These are phyloP conservation scores for Podila clonocystis DNA, from an alignment of 192 early-diverging fungal species.

Conservation along the genomic window DNA sequence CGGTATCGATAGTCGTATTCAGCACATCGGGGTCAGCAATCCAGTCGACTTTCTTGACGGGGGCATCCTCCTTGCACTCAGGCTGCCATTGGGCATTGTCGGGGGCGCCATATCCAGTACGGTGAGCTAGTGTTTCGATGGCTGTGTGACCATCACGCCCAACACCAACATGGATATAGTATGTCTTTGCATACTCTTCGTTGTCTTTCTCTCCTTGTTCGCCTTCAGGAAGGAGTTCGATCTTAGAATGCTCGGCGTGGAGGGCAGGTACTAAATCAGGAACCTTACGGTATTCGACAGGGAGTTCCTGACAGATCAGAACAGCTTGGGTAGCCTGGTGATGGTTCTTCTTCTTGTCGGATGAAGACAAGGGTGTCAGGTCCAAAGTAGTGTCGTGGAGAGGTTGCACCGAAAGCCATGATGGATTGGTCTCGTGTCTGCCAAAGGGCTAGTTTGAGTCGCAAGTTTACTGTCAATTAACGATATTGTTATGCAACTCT, in stretches of 20 bases:
- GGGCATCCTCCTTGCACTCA: conserved; percentile 32
- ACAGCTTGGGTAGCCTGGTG: conserved; percentile 25
- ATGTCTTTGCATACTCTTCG: conserved; percentile 43
- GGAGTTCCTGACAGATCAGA: conserved; percentile 54
- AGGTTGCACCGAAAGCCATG: conserved; percentile 36
- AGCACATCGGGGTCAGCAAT: conserved; percentile 35
- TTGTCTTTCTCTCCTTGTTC: neutral
- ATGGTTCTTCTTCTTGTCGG: conserved; percentile 13
- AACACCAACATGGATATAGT: conserved; percentile 66
- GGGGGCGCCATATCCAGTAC: conserved; percentile 55
- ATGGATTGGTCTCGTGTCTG: conserved; percentile 36
- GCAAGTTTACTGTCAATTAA: neutral
- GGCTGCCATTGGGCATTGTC: conserved; percentile 55
- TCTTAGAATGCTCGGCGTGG: conserved; percentile 29
- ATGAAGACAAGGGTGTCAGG: conserved; percentile 3
- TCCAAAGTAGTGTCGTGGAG: conserved; percentile 33
- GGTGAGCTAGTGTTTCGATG: conserved; percentile 61
- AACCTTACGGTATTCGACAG: conserved; percentile 67
- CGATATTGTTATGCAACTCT: too few species aligned
- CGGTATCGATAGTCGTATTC: conserved; percentile 53
- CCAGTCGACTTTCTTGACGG: conserved; percentile 30
- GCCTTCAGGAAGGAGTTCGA: too few species aligned
- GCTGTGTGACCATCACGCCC: conserved; percentile 50
- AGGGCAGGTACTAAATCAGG: conserved; percentile 51
- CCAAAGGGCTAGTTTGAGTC: conserved; percentile 24